These are phyloP conservation scores for Cylindrotheca closterium DNA, from an alignment of 108 stramenopile genomes.

Conservation along the genomic window DNA sequence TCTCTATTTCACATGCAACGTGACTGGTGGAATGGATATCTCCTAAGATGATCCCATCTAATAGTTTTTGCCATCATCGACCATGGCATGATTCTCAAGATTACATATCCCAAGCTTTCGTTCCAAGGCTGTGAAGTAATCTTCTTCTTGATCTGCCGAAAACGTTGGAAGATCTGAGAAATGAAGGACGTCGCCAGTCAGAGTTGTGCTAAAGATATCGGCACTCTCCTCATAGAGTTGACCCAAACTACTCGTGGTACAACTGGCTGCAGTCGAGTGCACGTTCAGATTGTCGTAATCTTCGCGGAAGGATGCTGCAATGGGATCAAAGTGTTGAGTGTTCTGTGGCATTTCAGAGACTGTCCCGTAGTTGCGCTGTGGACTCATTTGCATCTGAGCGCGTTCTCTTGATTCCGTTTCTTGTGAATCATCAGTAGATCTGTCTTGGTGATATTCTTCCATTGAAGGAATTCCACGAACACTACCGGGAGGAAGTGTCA, in stretches of 20 bases:
- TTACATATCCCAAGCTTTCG: neutral
- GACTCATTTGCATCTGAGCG: neutral
- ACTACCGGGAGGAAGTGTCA: too few species aligned
- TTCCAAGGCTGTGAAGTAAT: neutral
- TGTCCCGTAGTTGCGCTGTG: neutral
- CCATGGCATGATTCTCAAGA: neutral
- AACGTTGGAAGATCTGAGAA: neutral
- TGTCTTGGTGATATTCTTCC: too few species aligned
- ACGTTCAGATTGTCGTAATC: constrained; percentile 2
- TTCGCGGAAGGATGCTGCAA: neutral
- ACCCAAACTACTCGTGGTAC: neutral
- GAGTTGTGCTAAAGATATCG: neutral
- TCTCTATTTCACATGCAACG: too few species aligned
- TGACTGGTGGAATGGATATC: constrained; percentile 3
- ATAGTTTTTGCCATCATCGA: neutral
- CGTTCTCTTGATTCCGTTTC: neutral
- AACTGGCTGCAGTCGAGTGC: neutral
- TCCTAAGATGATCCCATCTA: constrained; percentile 1
- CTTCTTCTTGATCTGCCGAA: neutral
- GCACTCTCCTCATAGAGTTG: neutral
- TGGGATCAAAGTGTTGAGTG: neutral
- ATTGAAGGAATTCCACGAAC: too few species aligned
- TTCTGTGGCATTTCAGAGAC: neutral
- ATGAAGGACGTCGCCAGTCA: neutral
- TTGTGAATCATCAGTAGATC: too few species aligned